phyloP scores from a whole-genome alignment of 2,329 filamentous ascomycete species.

The Penicillium sp. region DNA sequence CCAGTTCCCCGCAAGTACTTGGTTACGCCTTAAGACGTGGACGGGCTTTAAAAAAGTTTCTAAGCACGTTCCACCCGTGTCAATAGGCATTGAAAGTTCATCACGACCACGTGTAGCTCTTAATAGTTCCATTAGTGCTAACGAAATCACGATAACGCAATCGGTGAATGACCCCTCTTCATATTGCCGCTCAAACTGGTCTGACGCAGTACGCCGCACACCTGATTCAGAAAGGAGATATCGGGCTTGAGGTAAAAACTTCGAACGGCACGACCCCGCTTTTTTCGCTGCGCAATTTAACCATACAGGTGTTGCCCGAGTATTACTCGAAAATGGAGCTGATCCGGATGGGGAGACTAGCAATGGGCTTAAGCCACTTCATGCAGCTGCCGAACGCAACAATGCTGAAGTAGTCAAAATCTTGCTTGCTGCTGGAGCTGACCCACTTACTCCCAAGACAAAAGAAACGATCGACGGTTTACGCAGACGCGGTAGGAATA shows the following conservation, averaged over 20 bases:
- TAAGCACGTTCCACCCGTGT: too few relatives aligned
- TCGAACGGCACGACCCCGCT: not conserved
- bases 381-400: slow-evolving; percentile 19
- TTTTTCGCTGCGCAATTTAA: slow-evolving; percentile 4
- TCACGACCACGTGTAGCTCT: too few relatives aligned
- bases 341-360: slow-evolving; percentile 10
- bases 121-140: too few relatives aligned
- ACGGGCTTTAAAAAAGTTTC: too few relatives aligned
- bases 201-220: slow-evolving; percentile 5
- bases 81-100: too few relatives aligned
- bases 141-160: too few relatives aligned
- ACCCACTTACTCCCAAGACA: slow-evolving; percentile 12
- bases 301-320: slow-evolving; percentile 6
- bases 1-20: too few relatives aligned
- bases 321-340: slow-evolving; percentile 16
- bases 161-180: too few relatives aligned
- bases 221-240: slow-evolving; percentile 5
- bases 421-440: slow-evolving; percentile 16
- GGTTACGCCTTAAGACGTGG: too few relatives aligned
- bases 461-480: not conserved
- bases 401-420: slow-evolving; percentile 14
- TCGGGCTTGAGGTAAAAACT: not conserved
- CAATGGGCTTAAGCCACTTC: slow-evolving; percentile 17
- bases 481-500: not conserved
- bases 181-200: slow-evolving; percentile 8